Base-by-base conservation (phyloP, 1,284 basidiomycete species). In the Microbotryum silenes-acaulis region DNA sequence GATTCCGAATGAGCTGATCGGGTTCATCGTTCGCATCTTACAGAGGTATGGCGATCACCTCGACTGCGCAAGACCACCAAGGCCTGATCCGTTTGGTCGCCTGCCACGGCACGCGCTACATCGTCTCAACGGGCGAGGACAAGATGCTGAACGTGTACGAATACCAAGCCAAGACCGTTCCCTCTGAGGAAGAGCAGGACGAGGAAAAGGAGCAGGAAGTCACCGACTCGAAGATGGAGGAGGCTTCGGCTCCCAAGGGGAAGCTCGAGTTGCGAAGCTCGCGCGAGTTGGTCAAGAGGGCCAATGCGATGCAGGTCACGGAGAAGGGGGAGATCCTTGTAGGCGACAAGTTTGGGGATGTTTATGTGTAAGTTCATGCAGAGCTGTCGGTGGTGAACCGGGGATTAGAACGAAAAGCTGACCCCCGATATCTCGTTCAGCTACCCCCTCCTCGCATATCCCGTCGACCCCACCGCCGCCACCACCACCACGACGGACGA, bases 341-440 rank as follows among this genome's bases (percentile, higher is more conserved):
- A 18, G 81, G 84, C n/a, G 89, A 91, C 75, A 91, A 91, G 73
- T 91, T 91, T 68, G 89, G 89, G 0, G 89, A 91, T 70, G 80
- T 91, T 20, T 89, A 88, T 77, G 83, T 83, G 87, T 85, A 0
- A 18, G 61, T 58, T 20, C 20, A 42, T 37, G 46, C 20, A 50
- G 48, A 23, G 14, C 14, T 50, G 14, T n/a, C 20, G 48, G 20
- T 50, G 23, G 48, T 50, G 14, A 9, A 23, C 16, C 20, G 3
- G 20, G 21, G 20, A 21, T 23, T 18, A 23, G 48, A 50, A 14
- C 18, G 12, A 10, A 12, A 18, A 18, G 25, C 42, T 48, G 8
- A 51, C 7, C 56, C 25, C 21, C 21, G 20, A 47, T 44, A 8
- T 31, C 42, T 27, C 20, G 27, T 3, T 4, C 57, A 72, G 65